Evolutionary conservation across 2,329 filamentous ascomycete species (phyloP).

Genomic region (Bimuria novae-zelandiae): DNA sequence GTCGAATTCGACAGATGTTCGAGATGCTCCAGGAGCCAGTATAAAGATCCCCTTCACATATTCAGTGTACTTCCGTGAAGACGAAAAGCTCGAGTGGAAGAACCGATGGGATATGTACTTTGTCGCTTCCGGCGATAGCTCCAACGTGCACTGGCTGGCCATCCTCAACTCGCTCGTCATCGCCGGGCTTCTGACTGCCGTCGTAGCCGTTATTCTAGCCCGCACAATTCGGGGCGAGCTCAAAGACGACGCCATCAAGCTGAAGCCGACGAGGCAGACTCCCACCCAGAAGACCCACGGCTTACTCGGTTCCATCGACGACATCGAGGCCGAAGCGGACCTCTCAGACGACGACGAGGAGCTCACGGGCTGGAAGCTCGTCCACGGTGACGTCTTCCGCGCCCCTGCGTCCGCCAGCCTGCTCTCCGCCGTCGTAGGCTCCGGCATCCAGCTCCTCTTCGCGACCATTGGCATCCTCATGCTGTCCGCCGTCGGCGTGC

Average conservation of each 20-base stretch:
- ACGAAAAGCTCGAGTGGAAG: conserved; percentile 78
- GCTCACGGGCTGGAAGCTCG: conserved; percentile 82
- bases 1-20: conserved; percentile 63
- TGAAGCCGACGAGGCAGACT: conserved; percentile 63
- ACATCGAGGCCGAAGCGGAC: conserved; percentile 54
- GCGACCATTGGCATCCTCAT: conserved; percentile 75
- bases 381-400: conserved; percentile 88
- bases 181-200: conserved; percentile 74
- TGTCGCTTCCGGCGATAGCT: conserved; percentile 81
- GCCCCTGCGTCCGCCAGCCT: conserved; percentile 71
- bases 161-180: conserved; percentile 88
- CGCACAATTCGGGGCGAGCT: conserved; percentile 80
- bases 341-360: conserved; percentile 74
- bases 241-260: conserved; percentile 63
- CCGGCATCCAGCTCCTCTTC: conserved; percentile 83
- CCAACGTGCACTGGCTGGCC: conserved; percentile 83
- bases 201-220: conserved; percentile 79
- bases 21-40: conserved; percentile 62
- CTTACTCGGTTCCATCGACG: neutral
- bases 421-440: conserved; percentile 80
- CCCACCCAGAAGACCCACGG: neutral
- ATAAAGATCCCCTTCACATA: conserved; percentile 83
- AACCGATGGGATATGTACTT: conserved; percentile 91
- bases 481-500: conserved; percentile 73
- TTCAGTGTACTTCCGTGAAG: conserved; percentile 87